These are phyloP conservation scores for Penicillium sp. DNA, from an alignment of 2,329 filamentous ascomycete species.

Conservation along the genomic window DNA sequence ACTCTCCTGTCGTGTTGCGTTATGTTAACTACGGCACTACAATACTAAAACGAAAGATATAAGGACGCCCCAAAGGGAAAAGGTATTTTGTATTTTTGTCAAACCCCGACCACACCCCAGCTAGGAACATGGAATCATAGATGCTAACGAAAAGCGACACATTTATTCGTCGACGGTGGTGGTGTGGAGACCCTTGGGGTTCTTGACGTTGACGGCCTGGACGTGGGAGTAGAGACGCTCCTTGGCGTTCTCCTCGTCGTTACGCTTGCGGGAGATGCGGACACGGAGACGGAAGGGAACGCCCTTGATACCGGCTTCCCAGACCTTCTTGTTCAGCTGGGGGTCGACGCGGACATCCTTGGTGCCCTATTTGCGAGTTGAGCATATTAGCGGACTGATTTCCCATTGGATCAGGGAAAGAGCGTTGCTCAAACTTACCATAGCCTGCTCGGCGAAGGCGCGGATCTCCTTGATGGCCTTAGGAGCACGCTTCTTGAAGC, in stretches of 20 bases:
- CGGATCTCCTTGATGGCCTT: slow-evolving; percentile 99
- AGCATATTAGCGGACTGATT: background rate
- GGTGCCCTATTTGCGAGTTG: slow-evolving; percentile 66
- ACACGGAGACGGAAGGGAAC: slow-evolving; percentile 96
- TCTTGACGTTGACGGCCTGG: slow-evolving; percentile 99
- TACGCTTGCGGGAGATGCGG: slow-evolving; percentile 98
- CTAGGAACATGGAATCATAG: slow-evolving; percentile 25
- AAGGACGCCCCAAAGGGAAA: slow-evolving; percentile 14
- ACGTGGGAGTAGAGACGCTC: slow-evolving; percentile 99
- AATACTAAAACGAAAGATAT: background rate
- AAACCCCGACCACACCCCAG: slow-evolving; percentile 26
- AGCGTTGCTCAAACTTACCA: slow-evolving; percentile 66
- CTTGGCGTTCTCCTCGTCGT: slow-evolving; percentile 99
- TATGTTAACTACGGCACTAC: background rate
- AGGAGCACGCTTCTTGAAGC: slow-evolving; percentile 99
- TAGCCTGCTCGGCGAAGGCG: slow-evolving; percentile 85
- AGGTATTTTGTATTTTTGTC: slow-evolving; percentile 26
- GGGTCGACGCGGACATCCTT: slow-evolving; percentile 96
- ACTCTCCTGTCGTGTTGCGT: too few species aligned
- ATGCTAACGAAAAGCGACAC: slow-evolving; percentile 18
- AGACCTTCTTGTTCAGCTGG: slow-evolving; percentile 99
- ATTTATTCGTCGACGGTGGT: slow-evolving; percentile 71
- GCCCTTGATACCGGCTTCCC: slow-evolving; percentile 98
- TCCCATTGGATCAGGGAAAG: background rate
- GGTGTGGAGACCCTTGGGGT: slow-evolving; percentile 95